A percentile compares a stretch with the other conserved stretches of the same genome.
Evolutionary conservation across 495 filamentous ascomycete species (phyloP).

Genomic region (Chaetomidium leptoderma): DNA sequence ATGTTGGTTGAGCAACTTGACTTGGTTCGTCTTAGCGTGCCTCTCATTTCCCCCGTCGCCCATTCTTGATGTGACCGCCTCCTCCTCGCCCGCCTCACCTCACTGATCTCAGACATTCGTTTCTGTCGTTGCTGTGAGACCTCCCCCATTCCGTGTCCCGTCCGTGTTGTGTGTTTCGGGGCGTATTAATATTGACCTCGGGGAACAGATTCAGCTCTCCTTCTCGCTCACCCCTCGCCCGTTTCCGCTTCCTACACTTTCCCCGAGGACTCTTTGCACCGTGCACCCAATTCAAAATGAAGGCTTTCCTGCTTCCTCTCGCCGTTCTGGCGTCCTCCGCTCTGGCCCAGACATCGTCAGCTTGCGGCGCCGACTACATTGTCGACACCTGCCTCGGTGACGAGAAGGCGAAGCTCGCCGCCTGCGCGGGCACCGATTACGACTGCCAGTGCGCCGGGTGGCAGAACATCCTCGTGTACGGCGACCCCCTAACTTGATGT

Average conservation of each 20-base stretch:
- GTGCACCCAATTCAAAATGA: constrained; percentile 24
- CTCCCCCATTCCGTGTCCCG: constrained; percentile 15
- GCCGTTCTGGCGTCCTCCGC: constrained; percentile 33
- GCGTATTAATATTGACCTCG: constrained; percentile 3
- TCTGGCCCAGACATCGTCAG: constrained; percentile 25
- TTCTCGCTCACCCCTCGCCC: too few relatives aligned
- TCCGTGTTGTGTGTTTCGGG: constrained; percentile 1
- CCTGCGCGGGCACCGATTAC: constrained; percentile 37
- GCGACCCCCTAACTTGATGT: neutral
- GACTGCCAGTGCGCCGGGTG: constrained; percentile 40
- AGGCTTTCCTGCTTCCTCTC: constrained; percentile 29
- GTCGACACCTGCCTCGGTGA: constrained; percentile 41
- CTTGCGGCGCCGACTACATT: constrained; percentile 42
- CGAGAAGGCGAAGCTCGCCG: constrained; percentile 37
- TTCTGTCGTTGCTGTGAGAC: constrained; percentile 18
- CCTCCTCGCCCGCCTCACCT: neutral
- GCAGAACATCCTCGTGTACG: constrained; percentile 38
- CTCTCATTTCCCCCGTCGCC: constrained; percentile 9
- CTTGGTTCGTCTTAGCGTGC: constrained; percentile 13
- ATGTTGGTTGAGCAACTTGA: neutral
- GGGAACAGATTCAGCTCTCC: too few relatives aligned
- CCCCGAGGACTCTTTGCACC: neutral
- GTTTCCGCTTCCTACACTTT: constrained; percentile 1
- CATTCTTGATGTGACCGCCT: neutral
- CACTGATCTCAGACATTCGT: neutral